A percentile compares a stretch with the other conserved stretches of the same genome.
These are phyloP conservation scores for Hypoxylon perforatum DNA, from an alignment of 495 filamentous ascomycete genomes.

Conservation along the genomic window DNA sequence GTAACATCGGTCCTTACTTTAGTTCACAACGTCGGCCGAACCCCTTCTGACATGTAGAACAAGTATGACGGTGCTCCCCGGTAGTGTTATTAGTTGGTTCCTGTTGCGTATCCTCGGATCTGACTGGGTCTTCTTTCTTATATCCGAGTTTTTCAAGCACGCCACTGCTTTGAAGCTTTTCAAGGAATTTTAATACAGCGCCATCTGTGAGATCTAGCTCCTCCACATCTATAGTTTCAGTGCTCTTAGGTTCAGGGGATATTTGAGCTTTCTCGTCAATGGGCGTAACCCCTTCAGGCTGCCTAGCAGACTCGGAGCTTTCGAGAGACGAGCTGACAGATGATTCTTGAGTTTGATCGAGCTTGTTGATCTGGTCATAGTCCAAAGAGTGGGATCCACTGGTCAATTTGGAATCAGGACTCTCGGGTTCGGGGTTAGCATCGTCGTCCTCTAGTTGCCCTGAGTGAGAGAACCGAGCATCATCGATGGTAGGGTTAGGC, in stretches of 20 bases:
- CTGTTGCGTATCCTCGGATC: slow-evolving; percentile 16
- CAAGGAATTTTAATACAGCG: slow-evolving; percentile 18
- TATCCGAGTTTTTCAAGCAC: slow-evolving; percentile 49
- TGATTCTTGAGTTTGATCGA: slow-evolving; percentile 8
- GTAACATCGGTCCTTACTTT: slow-evolving; percentile 62
- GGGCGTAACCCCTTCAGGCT: slow-evolving; percentile 5
- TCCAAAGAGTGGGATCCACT: background rate
- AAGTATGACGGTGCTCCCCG: slow-evolving; percentile 55
- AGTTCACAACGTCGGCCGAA: slow-evolving; percentile 74
- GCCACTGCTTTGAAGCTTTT: slow-evolving; percentile 33
- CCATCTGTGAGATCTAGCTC: slow-evolving; percentile 11
- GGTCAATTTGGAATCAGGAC: slow-evolving; percentile 5
- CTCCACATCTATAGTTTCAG: background rate
- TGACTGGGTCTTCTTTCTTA: slow-evolving; percentile 33
- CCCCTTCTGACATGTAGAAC: slow-evolving; percentile 64
- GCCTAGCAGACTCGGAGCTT: background rate
- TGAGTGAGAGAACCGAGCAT: background rate
- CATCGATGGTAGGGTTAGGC: background rate
- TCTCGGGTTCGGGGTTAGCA: background rate
- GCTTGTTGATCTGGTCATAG: background rate
- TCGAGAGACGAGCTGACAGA: background rate
- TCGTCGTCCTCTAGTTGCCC: slow-evolving; percentile 3
- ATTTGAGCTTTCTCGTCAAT: slow-evolving; percentile 5
- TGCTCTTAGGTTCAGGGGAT: slow-evolving; percentile 1
- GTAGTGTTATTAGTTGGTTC: slow-evolving; percentile 6